Evolutionary conservation across 179 eudicot genomes (phyloP).

Genomic region (Drosera spatulata): DNA sequence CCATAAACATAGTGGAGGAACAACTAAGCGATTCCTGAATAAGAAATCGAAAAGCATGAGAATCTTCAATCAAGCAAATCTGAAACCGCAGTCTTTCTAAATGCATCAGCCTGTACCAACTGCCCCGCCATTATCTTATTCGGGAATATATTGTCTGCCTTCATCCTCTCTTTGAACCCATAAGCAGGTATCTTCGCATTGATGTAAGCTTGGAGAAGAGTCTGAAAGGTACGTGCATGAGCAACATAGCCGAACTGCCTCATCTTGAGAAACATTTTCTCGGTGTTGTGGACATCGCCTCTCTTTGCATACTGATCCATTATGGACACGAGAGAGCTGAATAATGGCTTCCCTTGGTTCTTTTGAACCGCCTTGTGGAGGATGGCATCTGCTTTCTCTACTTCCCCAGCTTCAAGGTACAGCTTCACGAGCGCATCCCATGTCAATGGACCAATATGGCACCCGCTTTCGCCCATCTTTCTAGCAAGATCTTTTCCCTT

Average conservation of each 20-base stretch:
- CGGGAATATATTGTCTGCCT: conserved; percentile 58
- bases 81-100: conserved; percentile 36
- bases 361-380: conserved; percentile 45
- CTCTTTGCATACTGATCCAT: conserved; percentile 60
- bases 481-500: conserved; percentile 77
- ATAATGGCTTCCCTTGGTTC: conserved; percentile 35
- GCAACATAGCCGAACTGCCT: conserved; percentile 49
- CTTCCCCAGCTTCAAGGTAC: conserved; percentile 69
- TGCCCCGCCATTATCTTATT: conserved; percentile 22
- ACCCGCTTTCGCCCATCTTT: conserved; percentile 56
- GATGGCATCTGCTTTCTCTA: conserved; percentile 76
- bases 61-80: conserved; percentile 51
- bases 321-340: conserved; percentile 35
- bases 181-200: conserved; percentile 61
- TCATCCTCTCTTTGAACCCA: conserved; percentile 65
- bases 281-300: conserved; percentile 74
- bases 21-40: background rate
- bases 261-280: conserved; percentile 59
- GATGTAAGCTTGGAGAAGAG: conserved; percentile 42
- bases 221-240: conserved; percentile 28
- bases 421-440: conserved; percentile 85
- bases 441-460: conserved; percentile 47
- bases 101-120: conserved; percentile 39
- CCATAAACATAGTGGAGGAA: background rate
- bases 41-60: background rate